Conservation (phyloP, 176 grass and related monocot species). For the Thalia dealbata region DNA sequence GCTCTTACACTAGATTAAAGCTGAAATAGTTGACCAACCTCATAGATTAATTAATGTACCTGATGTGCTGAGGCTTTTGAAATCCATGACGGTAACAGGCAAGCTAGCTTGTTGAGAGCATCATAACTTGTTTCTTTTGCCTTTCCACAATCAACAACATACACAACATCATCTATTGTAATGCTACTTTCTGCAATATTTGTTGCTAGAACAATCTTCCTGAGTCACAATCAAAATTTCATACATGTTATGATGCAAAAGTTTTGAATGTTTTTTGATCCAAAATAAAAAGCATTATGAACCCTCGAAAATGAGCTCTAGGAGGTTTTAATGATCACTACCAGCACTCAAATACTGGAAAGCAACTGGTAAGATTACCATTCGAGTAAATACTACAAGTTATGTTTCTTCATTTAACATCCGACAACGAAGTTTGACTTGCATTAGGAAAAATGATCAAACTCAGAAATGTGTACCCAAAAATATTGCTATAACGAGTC, state of each 20-base stretch:
- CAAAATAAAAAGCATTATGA: neutral
- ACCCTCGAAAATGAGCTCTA: neutral
- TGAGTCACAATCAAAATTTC: constrained; percentile 36
- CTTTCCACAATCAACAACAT: constrained; percentile 95
- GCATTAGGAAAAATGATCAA: too few relatives aligned
- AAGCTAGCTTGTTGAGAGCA: constrained; percentile 92
- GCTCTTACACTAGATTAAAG: neutral
- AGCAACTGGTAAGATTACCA: neutral
- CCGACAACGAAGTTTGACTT: neutral
- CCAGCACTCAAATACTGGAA: neutral
- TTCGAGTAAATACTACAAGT: neutral
- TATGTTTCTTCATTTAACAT: neutral
- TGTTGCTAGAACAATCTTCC: constrained; percentile 94
- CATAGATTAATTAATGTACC: constrained; percentile 30
- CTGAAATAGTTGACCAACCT: neutral
- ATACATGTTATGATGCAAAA: neutral
- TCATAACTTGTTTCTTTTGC: constrained; percentile 99
- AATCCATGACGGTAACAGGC: constrained; percentile 91
- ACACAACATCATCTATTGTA: constrained; percentile 96
- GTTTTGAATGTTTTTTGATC: neutral
- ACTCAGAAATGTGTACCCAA: too few relatives aligned
- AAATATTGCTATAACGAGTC: neutral
- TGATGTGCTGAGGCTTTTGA: constrained; percentile 97
- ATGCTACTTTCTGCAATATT: constrained; percentile 98
- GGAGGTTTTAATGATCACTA: neutral